Evolutionary conservation across 1,139 yeast genomes (phyloP), one percentile per base, ranked within the genome.

Genomic region (Scheffersomyces illinoinensis): DNA sequence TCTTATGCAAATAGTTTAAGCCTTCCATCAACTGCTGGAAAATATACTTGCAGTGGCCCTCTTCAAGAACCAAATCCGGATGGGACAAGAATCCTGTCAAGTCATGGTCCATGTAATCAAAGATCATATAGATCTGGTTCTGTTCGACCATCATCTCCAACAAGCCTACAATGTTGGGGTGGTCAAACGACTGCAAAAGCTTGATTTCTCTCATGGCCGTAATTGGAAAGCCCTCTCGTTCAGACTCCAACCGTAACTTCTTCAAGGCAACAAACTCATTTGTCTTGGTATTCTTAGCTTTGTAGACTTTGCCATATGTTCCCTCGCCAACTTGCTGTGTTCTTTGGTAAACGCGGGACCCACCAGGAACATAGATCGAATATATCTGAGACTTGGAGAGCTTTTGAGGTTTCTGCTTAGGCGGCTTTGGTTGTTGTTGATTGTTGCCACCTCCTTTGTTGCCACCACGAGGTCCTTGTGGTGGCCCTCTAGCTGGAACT

Each of bases 171-270:
- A 93, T 85, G 71, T 93, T 92, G 19, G 82, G 84, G 71, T 95
- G 98, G 62, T 90, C 85, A 68, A 93, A 87, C n/a, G 93, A 85
- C 72, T 95, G 98, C 53, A 95, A 78, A 23, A 95, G 77, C 64
- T 93, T 89, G 61, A 93, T 92, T 75, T 95, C 99, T 65, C 99
- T 82, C 68, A 93, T 87, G 0, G 98, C 97, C 0, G 99, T 95
- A 23, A 95, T 91, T 0, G 99, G 99, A 74, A 95, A 92, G 0
- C 98, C 98, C 70, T 95, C 99, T 55, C 93, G 81, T 72, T 95
- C 98, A 8, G 87, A 77, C 70, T 95, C 98, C 70, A 95, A 81
- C 61, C 98, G 76, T 54, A 95, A 79, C 66, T 89, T 84, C 70
- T 95, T 95, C 68, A 95, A 78, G 1, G 99, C 99, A 26, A 93